Evolutionary conservation across 2,329 filamentous ascomycete species (phyloP).

Genomic region (Arthrobotrys sphaeroides): DNA sequence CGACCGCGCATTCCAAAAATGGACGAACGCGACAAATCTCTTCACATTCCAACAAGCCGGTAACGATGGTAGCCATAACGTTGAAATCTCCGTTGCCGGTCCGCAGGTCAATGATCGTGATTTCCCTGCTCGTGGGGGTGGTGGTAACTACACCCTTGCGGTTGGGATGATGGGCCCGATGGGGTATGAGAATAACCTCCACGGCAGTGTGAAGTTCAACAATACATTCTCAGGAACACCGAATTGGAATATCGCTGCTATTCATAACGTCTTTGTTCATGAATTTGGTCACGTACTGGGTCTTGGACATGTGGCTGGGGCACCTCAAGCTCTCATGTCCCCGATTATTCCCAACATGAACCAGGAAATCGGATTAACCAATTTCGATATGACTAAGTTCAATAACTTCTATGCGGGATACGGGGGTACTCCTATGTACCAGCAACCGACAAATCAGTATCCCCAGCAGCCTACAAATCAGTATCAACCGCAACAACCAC

Average conservation of each 20-base stretch:
- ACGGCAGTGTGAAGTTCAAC: conserved; percentile 6
- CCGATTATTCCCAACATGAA: conserved; percentile 12
- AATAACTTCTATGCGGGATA: background rate
- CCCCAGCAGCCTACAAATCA: background rate
- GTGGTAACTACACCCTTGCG: background rate
- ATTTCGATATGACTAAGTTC: conserved; percentile 6
- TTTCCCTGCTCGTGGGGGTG: background rate
- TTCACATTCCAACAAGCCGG: conserved; percentile 13
- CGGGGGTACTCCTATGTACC: background rate
- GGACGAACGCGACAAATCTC: background rate
- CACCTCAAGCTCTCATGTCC: conserved; percentile 5
- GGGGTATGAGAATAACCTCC: background rate
- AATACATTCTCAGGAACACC: conserved; percentile 6
- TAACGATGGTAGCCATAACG: background rate
- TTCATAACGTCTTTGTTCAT: conserved; percentile 31
- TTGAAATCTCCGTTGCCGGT: background rate
- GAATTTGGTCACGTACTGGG: conserved; percentile 11
- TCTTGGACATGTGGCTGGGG: background rate
- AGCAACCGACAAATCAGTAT: background rate
- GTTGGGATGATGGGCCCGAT: background rate
- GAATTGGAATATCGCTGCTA: background rate
- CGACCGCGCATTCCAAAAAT: conserved; percentile 21
- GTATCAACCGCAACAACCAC: background rate
- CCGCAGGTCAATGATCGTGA: background rate
- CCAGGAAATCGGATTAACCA: background rate